Conservation (phyloP, 2,329 filamentous ascomycete species). For the Spiromastix sp. region DNA sequence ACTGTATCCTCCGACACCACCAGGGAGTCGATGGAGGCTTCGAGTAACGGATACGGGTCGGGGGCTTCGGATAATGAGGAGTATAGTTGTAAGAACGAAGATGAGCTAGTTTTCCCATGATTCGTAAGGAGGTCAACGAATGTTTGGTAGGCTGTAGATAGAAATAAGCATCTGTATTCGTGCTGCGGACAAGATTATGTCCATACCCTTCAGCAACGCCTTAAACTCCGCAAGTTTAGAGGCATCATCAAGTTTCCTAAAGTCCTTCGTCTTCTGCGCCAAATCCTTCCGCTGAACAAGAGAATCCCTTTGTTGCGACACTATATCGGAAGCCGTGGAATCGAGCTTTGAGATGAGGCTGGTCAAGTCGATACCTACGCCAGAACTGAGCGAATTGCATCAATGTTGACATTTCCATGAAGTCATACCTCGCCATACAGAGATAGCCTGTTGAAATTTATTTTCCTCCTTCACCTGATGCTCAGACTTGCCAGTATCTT, state of each 20-base stretch:
- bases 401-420: background rate
- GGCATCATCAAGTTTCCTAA: conserved; percentile 82
- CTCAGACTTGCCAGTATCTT: conserved; percentile 16
- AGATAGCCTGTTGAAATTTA: conserved; percentile 94
- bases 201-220: conserved; percentile 67
- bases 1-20: conserved; percentile 86
- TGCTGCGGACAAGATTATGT: background rate
- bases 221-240: conserved; percentile 84
- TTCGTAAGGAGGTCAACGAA: conserved; percentile 96
- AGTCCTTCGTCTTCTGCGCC: conserved; percentile 98
- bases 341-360: conserved; percentile 77
- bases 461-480: conserved; percentile 54
- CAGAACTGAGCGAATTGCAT: conserved; percentile 5
- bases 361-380: conserved; percentile 72
- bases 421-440: conserved; percentile 79
- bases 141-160: conserved; percentile 69
- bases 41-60: conserved; percentile 89
- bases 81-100: conserved; percentile 85
- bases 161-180: background rate
- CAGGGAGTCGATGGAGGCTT: conserved; percentile 90
- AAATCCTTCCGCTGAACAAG: conserved; percentile 92
- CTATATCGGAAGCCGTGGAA: conserved; percentile 87
- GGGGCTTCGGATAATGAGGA: conserved; percentile 89
- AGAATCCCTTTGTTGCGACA: conserved; percentile 87
- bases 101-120: conserved; percentile 88